These are phyloP conservation scores for Phytophthora fragariaefolia DNA, from an alignment of 352 stramenopile species.

Conservation along the genomic window DNA sequence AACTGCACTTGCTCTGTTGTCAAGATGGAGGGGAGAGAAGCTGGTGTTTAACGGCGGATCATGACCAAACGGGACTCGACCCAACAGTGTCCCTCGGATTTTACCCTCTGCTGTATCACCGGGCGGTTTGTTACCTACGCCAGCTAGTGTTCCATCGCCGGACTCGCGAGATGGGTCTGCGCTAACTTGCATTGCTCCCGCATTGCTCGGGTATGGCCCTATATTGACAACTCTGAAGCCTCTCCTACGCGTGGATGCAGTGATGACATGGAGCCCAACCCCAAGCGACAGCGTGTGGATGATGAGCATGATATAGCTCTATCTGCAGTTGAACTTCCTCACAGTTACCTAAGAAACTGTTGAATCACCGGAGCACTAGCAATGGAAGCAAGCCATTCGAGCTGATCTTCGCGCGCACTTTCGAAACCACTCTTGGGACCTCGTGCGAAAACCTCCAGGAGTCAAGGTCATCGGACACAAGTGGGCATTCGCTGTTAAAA, in stretches of 20 bases:
- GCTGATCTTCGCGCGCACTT: conserved; percentile 7
- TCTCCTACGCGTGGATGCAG: too few relatives aligned
- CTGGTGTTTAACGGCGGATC: conserved; percentile 3
- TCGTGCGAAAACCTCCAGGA: conserved; percentile 2
- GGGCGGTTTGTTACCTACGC: not conserved
- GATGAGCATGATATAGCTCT: conserved; percentile 11
- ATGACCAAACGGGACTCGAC: not conserved
- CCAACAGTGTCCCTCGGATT: not conserved
- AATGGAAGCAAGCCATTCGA: conserved; percentile 20
- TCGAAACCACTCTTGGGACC: conserved; percentile 25
- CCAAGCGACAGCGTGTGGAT: conserved; percentile 2
- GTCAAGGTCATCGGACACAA: not conserved
- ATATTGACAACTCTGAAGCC: not conserved
- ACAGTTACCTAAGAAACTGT: conserved; percentile 18
- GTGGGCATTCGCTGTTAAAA: not conserved
- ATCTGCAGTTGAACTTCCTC: conserved; percentile 9
- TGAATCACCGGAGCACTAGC: conserved; percentile 5
- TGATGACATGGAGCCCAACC: conserved; percentile 2
- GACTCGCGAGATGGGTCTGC: not conserved
- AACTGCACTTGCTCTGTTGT: not conserved
- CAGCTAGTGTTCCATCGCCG: not conserved
- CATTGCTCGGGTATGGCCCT: not conserved
- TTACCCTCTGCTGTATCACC: not conserved
- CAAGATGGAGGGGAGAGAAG: conserved; percentile 1
- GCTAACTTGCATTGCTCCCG: not conserved